Evolutionary conservation across 441 rosid species (phyloP), one percentile per base, ranked within the genome.

Genomic region (Aquilaria agallochum): DNA sequence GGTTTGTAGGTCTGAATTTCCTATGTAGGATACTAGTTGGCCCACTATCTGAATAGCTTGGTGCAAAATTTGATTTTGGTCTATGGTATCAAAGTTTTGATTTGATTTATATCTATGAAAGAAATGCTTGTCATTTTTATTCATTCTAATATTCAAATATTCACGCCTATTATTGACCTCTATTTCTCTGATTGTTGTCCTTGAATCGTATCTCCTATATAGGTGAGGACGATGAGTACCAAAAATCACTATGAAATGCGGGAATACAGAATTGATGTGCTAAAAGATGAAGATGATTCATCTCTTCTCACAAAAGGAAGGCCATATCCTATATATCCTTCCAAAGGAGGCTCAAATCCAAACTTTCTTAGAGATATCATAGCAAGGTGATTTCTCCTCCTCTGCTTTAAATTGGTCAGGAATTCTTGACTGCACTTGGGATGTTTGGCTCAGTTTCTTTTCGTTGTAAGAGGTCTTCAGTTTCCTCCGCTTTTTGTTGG

Each of bases 251-350:
- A 82, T 80, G 98, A 95, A 80, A 84, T 90, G 79, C 83, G 86
- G 77, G 96, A 92, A 50, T 92, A 92, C 71, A 75, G 76, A 68
- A 92, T 92, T 62, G 95, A 92, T 66, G 77, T 83, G 71, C 81
- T 95, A 66, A 79, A 85, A 72, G 92, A 88, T 85, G 91, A 73
- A 64, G 77, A 79, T 2, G 92, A 79, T 68, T 76, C 88, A 59
- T 83, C 85, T 70, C 70, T 71, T 69, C 74, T 56, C 59, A 68
- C 72, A 59, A 84, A 80, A 65, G 88, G 69, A 76, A 90, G 86
- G 78, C 97, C 96, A 46, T 90, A 88, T 80, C 96, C 96, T 67
- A 91, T 94, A 63, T 91, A 94, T 78, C 95, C 98, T 67, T 86
- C 97, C 60, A 95, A 92, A 79, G 96, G 99, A 69, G 92, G 93